Base-by-base conservation (phyloP, 495 filamentous ascomycete genomes). In the Tuber borchii region DNA sequence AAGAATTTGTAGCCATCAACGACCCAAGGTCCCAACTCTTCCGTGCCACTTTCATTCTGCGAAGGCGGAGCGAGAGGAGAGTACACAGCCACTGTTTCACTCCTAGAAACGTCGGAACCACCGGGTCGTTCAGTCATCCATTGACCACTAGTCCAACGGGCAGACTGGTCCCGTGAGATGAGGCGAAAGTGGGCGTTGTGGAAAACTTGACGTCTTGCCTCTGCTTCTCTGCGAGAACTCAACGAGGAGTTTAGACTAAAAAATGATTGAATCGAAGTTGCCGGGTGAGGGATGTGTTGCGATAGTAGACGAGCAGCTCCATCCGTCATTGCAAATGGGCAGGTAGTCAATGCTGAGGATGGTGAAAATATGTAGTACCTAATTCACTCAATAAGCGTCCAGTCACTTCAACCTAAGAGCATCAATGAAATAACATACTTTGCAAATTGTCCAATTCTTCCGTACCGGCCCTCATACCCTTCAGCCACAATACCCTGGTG, bases 91-190 rank as follows among this genome's bases (percentile, higher is more conserved):
- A 86, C 83, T 2, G 91, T 94, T 82, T 94, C 92, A 0, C 90
- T 92, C 69, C 86, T 87, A 10, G 89, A 88, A 5, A 93, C 90
- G 77, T 95, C 92, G 76, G 89, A 91, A 2, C 92, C 92, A 12
- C 91, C 92, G 0, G 87, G 84, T n/a, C 92, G 87, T 79, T 94
- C 92, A 0, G 92, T 94, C 92, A 94, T 94, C 92, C 92, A 95
- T 81, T 94, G 92, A 0, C 92, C 92, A 44, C 87, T 90, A 7
- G 91, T 93, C 92, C 91, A 93, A 22, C 88, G 87, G n/a, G 84
- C 75, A 12, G 81, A 75, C 5, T 90, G 86, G 74, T 91, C 87
- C 10, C 89, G 86, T 7, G 88, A 89, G 40, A 86, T 88, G 16
- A 92, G 81, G 20, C 84, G 84, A 19, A 85, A 77, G 82, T 88